Conservation (phyloP, 129 eudicot genomes). For the Arctium lappa region DNA sequence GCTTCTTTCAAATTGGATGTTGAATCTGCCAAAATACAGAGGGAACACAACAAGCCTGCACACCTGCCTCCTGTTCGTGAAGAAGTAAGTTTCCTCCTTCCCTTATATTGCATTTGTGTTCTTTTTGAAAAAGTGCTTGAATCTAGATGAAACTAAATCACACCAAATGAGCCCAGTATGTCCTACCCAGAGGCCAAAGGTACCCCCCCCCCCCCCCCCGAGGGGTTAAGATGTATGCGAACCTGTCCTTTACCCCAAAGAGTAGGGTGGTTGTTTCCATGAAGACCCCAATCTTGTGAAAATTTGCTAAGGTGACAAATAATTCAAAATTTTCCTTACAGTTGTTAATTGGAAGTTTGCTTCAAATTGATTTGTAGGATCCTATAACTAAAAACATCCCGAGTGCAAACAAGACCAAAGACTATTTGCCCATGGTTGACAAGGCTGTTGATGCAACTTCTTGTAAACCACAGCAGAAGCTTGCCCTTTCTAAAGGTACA, state of each 20-base stretch:
- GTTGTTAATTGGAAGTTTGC: not conserved
- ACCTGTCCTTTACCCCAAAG: not conserved
- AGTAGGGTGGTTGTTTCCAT: no score
- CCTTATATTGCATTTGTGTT: not conserved
- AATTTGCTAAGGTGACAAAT: not conserved
- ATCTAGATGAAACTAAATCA: not conserved
- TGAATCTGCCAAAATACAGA: slow-evolving; percentile 28
- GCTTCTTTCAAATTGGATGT: slow-evolving; percentile 24
- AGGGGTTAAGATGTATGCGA: not conserved
- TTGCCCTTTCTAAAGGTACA: slow-evolving; percentile 55
- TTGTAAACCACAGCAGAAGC: slow-evolving; percentile 30
- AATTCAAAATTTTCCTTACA: not conserved
- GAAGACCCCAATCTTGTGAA: no score
- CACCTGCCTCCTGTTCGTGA: slow-evolving; percentile 47
- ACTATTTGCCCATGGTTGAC: slow-evolving; percentile 52
- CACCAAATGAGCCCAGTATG: not conserved
- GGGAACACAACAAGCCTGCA: slow-evolving; percentile 31
- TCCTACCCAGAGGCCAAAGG: not conserved
- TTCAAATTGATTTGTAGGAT: slow-evolving; percentile 28
- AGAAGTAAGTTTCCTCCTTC: slow-evolving; percentile 42
- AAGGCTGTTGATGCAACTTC: slow-evolving; percentile 52
- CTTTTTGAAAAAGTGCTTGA: not conserved
- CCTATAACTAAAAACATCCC: slow-evolving; percentile 14
- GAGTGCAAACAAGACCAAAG: slow-evolving; percentile 10
- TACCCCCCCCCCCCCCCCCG: no score